These are phyloP conservation scores for Crepidotus variabilis DNA, from an alignment of 768 basidiomycete species.

Conservation along the genomic window DNA sequence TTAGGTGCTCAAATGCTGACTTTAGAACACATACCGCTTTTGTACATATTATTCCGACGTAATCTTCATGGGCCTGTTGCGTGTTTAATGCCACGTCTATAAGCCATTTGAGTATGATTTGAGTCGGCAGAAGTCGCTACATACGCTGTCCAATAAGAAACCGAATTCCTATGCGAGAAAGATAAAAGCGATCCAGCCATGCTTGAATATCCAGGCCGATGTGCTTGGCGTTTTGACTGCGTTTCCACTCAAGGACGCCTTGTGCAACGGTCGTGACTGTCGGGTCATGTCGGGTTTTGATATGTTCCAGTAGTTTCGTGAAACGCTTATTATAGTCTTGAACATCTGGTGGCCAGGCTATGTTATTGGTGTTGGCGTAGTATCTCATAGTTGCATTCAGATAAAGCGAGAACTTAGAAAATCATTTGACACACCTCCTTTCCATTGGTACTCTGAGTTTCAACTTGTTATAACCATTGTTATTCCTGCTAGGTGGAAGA, in stretches of 20 bases:
- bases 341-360: slow-evolving; percentile 88
- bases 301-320: slow-evolving; percentile 79
- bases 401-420: background rate
- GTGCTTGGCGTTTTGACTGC: slow-evolving; percentile 57
- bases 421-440: slow-evolving; percentile 54
- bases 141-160: slow-evolving; percentile 95
- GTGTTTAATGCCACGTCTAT: slow-evolving; percentile 93
- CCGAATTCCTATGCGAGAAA: slow-evolving; percentile 93
- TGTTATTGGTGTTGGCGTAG: slow-evolving; percentile 70
- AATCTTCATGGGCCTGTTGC: slow-evolving; percentile 82
- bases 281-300: slow-evolving; percentile 95
- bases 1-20: background rate
- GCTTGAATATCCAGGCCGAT: slow-evolving; percentile 89
- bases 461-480: slow-evolving; percentile 48
- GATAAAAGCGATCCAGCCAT: slow-evolving; percentile 96
- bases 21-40: slow-evolving; percentile 56
- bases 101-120: slow-evolving; percentile 1
- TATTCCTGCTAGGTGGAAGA: slow-evolving; percentile 21
- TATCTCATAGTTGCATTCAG: slow-evolving; percentile 48
- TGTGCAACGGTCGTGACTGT: slow-evolving; percentile 97
- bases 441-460: slow-evolving; percentile 82
- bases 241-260: slow-evolving; percentile 96
- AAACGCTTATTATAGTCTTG: slow-evolving; percentile 91
- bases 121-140: slow-evolving; percentile 21
- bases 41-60: slow-evolving; percentile 97